Conservation (phyloP, 176 grass and related monocot genomes). For the Carex littledalei region DNA sequence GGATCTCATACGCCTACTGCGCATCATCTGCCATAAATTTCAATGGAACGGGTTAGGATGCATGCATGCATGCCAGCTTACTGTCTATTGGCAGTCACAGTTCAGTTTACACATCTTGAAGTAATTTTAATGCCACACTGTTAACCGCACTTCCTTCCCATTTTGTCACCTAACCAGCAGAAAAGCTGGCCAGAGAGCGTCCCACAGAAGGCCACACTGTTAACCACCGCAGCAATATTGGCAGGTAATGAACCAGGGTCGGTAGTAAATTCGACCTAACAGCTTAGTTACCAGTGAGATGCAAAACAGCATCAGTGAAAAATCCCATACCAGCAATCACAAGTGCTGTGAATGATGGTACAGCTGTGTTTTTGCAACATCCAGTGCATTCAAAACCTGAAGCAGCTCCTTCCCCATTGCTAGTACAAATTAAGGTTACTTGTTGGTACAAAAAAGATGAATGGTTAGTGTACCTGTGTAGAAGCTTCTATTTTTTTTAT, state of each 20-base stretch:
- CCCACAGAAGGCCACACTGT: conserved; percentile 23
- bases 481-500: background rate
- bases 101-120: conserved; percentile 27
- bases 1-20: background rate
- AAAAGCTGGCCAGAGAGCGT: conserved; percentile 22
- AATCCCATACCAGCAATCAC: conserved; percentile 63
- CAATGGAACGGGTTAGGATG: background rate
- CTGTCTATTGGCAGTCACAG: conserved; percentile 3
- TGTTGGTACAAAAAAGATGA: background rate
- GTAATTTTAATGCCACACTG: conserved; percentile 52
- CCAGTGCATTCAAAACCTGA: conserved; percentile 24
- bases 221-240: conserved; percentile 11
- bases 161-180: conserved; percentile 24
- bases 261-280: conserved; percentile 19
- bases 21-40: background rate
- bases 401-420: conserved; percentile 15
- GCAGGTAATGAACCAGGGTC: conserved; percentile 18
- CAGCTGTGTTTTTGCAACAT: conserved; percentile 46
- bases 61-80: background rate
- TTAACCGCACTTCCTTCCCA: conserved; percentile 24
- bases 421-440: background rate
- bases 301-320: conserved; percentile 79
- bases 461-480: background rate
- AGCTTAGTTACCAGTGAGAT: conserved; percentile 33
- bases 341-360: conserved; percentile 67